These are phyloP conservation scores for Mucor lusitanicus DNA, from an alignment of 371 early-diverging fungal genomes.

Conservation along the genomic window DNA sequence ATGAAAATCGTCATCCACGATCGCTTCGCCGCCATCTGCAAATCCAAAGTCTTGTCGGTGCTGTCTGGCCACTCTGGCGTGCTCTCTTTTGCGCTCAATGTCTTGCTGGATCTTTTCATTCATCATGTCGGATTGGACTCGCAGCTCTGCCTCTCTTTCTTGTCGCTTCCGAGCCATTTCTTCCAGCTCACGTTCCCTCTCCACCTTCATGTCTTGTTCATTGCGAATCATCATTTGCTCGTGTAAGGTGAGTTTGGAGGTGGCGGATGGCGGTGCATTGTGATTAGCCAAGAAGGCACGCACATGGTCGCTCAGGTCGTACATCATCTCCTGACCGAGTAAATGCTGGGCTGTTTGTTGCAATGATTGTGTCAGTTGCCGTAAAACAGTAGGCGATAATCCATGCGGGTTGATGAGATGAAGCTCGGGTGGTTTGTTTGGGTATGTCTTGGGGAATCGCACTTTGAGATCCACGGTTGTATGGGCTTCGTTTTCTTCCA, in stretches of 20 bases:
- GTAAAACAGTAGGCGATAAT: slow-evolving; percentile 51
- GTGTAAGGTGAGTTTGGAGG: slow-evolving; percentile 56
- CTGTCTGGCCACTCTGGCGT: slow-evolving; percentile 38
- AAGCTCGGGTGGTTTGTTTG: slow-evolving; percentile 67
- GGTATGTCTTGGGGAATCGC: slow-evolving; percentile 72
- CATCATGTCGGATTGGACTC: slow-evolving; percentile 58
- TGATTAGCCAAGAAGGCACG: slow-evolving; percentile 69
- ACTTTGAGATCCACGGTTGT: slow-evolving; percentile 61
- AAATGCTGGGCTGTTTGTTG: slow-evolving; percentile 48
- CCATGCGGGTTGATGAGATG: slow-evolving; percentile 59
- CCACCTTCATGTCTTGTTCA: slow-evolving; percentile 56
- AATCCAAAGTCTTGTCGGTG: slow-evolving; percentile 39
- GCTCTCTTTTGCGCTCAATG: slow-evolving; percentile 43
- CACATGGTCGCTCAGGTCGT: slow-evolving; percentile 64
- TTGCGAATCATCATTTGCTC: slow-evolving; percentile 66
- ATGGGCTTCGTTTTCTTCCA: slow-evolving; percentile 54
- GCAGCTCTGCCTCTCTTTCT: slow-evolving; percentile 47
- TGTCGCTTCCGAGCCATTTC: slow-evolving; percentile 42
- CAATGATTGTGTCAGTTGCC: slow-evolving; percentile 46
- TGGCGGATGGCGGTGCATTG: slow-evolving; percentile 57
- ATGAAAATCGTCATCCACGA: slow-evolving; percentile 37
- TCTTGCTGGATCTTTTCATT: slow-evolving; percentile 61
- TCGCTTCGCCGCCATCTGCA: slow-evolving; percentile 19
- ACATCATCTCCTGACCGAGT: slow-evolving; percentile 76
- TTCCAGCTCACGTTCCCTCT: slow-evolving; percentile 39